phyloP scores from a whole-genome alignment of 139 green algal species.

The Auxenochlorella protothecoides region DNA sequence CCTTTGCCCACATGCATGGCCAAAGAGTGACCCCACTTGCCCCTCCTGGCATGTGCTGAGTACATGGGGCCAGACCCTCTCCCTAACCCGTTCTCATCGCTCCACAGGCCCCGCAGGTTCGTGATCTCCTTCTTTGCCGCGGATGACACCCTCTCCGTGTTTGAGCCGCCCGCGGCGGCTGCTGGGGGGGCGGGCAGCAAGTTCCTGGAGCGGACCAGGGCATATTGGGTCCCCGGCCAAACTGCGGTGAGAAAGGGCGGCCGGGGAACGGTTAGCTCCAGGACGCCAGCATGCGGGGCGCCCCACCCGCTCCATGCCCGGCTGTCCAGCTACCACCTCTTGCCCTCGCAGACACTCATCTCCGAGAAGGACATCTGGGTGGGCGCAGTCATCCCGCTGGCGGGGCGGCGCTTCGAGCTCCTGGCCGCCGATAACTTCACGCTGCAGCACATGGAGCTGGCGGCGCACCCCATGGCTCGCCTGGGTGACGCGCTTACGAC shows the following conservation, averaged over 20 bases:
- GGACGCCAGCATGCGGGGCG: background rate
- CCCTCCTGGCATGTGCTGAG: no score
- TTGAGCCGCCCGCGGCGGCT: constrained; percentile 78
- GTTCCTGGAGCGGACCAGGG: constrained; percentile 72
- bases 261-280: constrained; percentile 17
- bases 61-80: no score
- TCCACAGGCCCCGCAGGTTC: constrained; percentile 52
- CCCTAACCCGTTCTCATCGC: no score
- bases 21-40: no score
- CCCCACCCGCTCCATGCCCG: no score
- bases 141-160: constrained; percentile 78
- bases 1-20: no score
- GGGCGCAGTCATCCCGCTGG: constrained; percentile 53
- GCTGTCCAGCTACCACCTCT: background rate
- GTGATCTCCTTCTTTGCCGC: constrained; percentile 83
- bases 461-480: constrained; percentile 39
- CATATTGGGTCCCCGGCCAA: constrained; percentile 1
- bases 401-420: constrained; percentile 70
- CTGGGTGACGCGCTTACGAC: constrained; percentile 31
- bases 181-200: constrained; percentile 77
- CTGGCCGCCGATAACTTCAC: constrained; percentile 79
- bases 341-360: constrained; percentile 29
- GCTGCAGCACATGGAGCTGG: constrained; percentile 68
- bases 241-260: constrained; percentile 6
- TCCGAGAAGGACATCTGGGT: constrained; percentile 73